Conservation (phyloP, 2,329 filamentous ascomycete genomes). For the Cytospora chrysosperma region DNA sequence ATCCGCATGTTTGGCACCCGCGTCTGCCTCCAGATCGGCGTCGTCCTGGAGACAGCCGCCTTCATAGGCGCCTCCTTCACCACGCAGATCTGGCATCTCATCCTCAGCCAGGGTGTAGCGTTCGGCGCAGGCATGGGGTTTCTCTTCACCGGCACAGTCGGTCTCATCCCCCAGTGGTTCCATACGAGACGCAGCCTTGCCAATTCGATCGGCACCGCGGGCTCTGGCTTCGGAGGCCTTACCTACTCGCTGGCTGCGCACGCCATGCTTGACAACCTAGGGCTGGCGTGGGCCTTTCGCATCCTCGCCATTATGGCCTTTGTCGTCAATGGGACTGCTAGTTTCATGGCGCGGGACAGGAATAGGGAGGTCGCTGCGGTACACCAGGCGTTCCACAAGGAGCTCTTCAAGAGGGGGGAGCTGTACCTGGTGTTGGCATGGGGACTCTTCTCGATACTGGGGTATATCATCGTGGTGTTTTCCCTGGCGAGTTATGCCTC, state of each 20-base stretch:
- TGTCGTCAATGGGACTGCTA: slow-evolving; percentile 62
- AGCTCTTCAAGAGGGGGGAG: slow-evolving; percentile 59
- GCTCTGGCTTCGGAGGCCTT: slow-evolving; percentile 72
- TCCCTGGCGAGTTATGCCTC: slow-evolving; percentile 72
- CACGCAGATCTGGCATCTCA: slow-evolving; percentile 69
- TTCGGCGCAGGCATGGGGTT: slow-evolving; percentile 81
- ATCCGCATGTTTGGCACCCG: slow-evolving; percentile 63
- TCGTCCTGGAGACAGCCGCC: slow-evolving; percentile 60
- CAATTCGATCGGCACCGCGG: slow-evolving; percentile 66
- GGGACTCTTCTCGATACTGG: slow-evolving; percentile 70
- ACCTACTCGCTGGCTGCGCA: slow-evolving; percentile 66
- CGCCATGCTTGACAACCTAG: slow-evolving; percentile 64
- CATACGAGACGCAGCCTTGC: slow-evolving; percentile 65
- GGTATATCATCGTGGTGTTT: slow-evolving; percentile 75
- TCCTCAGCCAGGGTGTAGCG: slow-evolving; percentile 70
- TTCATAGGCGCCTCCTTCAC: slow-evolving; percentile 72
- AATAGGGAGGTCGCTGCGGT: slow-evolving; percentile 69
- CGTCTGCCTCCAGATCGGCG: slow-evolving; percentile 62
- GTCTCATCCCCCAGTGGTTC: slow-evolving; percentile 74
- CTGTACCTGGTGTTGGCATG: slow-evolving; percentile 66
- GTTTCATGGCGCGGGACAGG: slow-evolving; percentile 65
- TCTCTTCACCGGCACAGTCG: slow-evolving; percentile 67
- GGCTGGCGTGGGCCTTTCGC: slow-evolving; percentile 66
- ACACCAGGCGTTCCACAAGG: slow-evolving; percentile 64
- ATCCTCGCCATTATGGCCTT: slow-evolving; percentile 63